Evolutionary conservation across 192 early-diverging fungal species (phyloP).

Genomic region (Spizellomyces sp.): DNA sequence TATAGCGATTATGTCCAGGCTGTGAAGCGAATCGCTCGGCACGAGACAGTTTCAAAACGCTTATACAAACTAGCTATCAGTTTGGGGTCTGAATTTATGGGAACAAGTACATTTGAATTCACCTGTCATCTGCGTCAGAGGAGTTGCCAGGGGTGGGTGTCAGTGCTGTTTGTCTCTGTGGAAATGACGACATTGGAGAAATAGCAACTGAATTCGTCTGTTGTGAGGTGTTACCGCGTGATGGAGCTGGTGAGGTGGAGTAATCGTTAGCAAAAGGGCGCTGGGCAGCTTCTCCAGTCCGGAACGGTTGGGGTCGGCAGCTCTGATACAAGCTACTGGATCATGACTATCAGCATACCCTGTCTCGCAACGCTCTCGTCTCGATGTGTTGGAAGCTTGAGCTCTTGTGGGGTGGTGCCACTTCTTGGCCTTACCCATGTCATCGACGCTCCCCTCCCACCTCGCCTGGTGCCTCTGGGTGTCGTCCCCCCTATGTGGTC

Average conservation of each 20-base stretch:
- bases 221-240: too few species aligned
- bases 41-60: not conserved
- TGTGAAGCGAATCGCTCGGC: conserved; percentile 26
- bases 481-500: not conserved
- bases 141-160: too few species aligned
- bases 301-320: not conserved
- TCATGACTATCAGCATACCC: not conserved
- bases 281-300: too few species aligned
- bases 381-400: not conserved
- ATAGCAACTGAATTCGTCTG: too few species aligned
- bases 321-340: not conserved
- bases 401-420: not conserved
- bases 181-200: too few species aligned
- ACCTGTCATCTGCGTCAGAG: too few species aligned
- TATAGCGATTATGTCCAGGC: conserved; percentile 28
- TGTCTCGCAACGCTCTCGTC: not conserved
- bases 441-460: not conserved
- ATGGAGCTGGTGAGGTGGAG: too few species aligned
- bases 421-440: not conserved
- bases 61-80: too few species aligned
- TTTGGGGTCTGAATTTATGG: too few species aligned
- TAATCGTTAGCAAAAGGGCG: too few species aligned
- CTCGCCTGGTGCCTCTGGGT: not conserved
- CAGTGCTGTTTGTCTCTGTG: too few species aligned
- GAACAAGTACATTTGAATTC: too few species aligned